Percentiles rank a stretch among this genome's conserved stretches.
Evolutionary conservation across 371 early-diverging fungal species (phyloP).

Genomic region (Dichotomocladium elegans): DNA sequence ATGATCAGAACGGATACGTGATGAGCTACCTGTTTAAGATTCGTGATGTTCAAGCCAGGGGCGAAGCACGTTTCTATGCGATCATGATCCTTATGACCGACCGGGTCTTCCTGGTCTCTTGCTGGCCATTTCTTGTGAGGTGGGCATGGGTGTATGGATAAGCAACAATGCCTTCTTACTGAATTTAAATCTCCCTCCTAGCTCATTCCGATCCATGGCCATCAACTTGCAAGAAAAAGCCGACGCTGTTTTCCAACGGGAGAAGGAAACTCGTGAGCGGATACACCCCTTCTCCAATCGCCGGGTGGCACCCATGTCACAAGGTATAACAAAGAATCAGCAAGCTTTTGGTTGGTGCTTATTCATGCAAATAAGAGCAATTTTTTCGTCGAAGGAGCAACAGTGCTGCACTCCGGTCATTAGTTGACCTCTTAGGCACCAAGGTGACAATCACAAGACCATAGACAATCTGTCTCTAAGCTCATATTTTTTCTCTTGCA

Average conservation of each 20-base stretch:
- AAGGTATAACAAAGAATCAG: conserved; percentile 44
- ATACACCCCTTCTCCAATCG: conserved; percentile 39
- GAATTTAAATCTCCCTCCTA: conserved; percentile 1
- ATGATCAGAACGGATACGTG: conserved; percentile 68
- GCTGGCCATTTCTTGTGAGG: conserved; percentile 70
- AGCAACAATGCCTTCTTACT: too few species aligned
- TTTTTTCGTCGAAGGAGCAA: conserved; percentile 49
- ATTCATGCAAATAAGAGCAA: conserved; percentile 28
- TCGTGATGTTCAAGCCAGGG: conserved; percentile 67
- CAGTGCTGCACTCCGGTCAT: conserved; percentile 40
- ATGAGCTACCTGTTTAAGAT: conserved; percentile 73
- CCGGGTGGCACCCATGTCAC: conserved; percentile 46
- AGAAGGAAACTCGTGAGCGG: conserved; percentile 30
- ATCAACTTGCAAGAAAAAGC: conserved; percentile 57
- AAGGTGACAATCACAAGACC: conserved; percentile 21
- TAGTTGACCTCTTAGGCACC: conserved; percentile 47
- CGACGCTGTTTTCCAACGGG: conserved; percentile 45
- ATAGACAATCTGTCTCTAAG: neutral
- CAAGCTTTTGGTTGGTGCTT: neutral
- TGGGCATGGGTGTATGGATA: conserved; percentile 15
- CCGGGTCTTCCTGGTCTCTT: conserved; percentile 63
- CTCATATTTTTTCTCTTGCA: conserved; percentile 4
- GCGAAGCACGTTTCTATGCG: conserved; percentile 62
- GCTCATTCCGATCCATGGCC: conserved; percentile 55
- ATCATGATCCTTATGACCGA: conserved; percentile 71